Evolutionary conservation across 345 rosid genomes (phyloP).

Genomic region (Boechera retrofracta): DNA sequence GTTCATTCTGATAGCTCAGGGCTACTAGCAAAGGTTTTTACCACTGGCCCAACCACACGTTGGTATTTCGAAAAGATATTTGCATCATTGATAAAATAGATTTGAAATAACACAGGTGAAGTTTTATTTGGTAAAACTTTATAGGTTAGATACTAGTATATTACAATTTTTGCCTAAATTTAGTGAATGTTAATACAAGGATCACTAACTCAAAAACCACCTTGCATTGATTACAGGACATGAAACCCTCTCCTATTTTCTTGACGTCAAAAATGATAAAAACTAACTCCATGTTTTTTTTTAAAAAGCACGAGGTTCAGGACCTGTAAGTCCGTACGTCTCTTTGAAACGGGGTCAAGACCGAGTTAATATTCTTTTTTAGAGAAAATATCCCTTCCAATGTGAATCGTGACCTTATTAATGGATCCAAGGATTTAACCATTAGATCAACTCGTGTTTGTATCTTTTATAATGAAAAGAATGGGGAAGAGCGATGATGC

Average conservation of each 20-base stretch:
- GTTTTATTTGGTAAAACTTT: not conserved
- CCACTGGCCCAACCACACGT: too few relatives aligned
- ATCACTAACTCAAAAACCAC: conserved; percentile 1
- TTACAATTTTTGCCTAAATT: not conserved
- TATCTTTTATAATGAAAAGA: not conserved
- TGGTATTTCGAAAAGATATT: not conserved
- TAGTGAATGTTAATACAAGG: not conserved
- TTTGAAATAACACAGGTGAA: not conserved
- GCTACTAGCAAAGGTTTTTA: too few relatives aligned
- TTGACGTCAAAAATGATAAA: conserved; percentile 23
- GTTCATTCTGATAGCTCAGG: too few relatives aligned
- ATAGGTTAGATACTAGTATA: not conserved
- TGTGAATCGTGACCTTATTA: too few relatives aligned
- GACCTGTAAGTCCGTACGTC: too few relatives aligned
- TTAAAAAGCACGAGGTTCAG: too few relatives aligned
- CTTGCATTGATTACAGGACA: conserved; percentile 2
- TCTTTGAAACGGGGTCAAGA: too few relatives aligned
- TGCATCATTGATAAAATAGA: not conserved
- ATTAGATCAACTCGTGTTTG: too few relatives aligned
- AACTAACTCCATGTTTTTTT: not conserved
- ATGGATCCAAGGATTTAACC: too few relatives aligned
- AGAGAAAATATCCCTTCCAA: too few relatives aligned
- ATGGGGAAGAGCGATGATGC: conserved; percentile 22
- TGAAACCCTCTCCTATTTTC: not conserved
- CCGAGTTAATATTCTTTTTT: too few relatives aligned